Percentiles rank a stretch among this genome's conserved stretches.
These are phyloP conservation scores for Nothophoma quercina DNA, from an alignment of 2,329 filamentous ascomycete genomes.

Conservation along the genomic window DNA sequence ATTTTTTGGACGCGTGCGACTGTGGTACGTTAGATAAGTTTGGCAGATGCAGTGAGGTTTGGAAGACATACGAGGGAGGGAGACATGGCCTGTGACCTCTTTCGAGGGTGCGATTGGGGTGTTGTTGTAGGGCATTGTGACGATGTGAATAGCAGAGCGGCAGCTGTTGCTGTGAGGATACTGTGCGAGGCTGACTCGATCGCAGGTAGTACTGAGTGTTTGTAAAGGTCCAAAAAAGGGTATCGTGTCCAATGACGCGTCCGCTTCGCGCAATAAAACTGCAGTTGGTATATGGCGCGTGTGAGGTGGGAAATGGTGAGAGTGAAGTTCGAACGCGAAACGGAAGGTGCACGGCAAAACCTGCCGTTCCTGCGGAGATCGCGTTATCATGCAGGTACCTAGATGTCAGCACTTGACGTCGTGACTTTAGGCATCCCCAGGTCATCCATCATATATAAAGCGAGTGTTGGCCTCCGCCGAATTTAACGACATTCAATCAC, in stretches of 20 bases:
- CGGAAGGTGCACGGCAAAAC: not conserved
- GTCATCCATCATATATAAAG: constrained; percentile 1
- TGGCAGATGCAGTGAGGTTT: not conserved
- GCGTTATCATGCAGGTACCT: constrained; percentile 1
- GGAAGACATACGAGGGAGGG: constrained; percentile 76
- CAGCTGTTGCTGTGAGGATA: not conserved
- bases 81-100: constrained; percentile 84
- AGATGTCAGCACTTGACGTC: constrained; percentile 5
- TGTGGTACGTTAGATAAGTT: constrained; percentile 51
- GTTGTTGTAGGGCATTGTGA: constrained; percentile 87
- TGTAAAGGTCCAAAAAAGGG: not conserved
- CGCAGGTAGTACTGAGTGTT: too few species aligned
- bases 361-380: not conserved
- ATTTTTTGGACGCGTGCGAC: constrained; percentile 97
- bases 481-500: too few species aligned
- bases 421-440: constrained; percentile 5
- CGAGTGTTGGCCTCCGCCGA: not conserved
- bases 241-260: constrained; percentile 7
- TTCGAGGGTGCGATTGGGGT: constrained; percentile 79
- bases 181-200: too few species aligned
- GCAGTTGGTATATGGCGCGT: constrained; percentile 4
- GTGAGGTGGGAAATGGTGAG: constrained; percentile 2
- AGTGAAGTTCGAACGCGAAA: constrained; percentile 9
- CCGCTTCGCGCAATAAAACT: not conserved
- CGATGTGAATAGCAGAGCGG: constrained; percentile 7